Conservation (phyloP, 306 rosid genomes). For the Trifolium repens region DNA sequence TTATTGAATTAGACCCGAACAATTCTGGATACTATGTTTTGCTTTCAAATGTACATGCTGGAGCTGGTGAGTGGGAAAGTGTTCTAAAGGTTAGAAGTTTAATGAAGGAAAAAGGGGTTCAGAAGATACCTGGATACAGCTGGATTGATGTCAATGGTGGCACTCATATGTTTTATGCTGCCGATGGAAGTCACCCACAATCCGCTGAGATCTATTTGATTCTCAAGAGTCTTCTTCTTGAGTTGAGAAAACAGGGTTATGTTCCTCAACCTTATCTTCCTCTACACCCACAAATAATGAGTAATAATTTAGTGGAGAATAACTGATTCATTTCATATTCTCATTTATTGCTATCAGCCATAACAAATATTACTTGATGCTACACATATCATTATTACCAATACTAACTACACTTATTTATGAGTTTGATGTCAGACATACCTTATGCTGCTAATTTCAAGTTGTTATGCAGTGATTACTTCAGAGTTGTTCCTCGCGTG, state of each 20-base stretch:
- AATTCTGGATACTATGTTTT: conserved; percentile 83
- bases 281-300: conserved; percentile 59
- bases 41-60: conserved; percentile 76
- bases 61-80: conserved; percentile 72
- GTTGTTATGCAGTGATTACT: too few species aligned
- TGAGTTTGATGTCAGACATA: too few species aligned
- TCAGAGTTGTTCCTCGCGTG: too few species aligned
- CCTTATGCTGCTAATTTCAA: background rate
- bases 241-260: conserved; percentile 77
- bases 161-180: conserved; percentile 76
- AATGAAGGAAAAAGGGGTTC: conserved; percentile 79
- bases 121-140: conserved; percentile 77
- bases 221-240: conserved; percentile 65
- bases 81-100: conserved; percentile 66
- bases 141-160: conserved; percentile 77
- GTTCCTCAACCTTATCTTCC: conserved; percentile 75
- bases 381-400: background rate
- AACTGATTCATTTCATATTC: conserved; percentile 34
- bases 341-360: background rate
- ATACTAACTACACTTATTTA: too few species aligned
- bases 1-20: conserved; percentile 68
- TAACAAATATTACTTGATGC: background rate
- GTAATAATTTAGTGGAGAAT: conserved; percentile 39
- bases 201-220: conserved; percentile 59
- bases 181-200: conserved; percentile 70